Evolutionary conservation across 1,284 basidiomycete species (phyloP).

Genomic region (Kwoniella shivajii): DNA sequence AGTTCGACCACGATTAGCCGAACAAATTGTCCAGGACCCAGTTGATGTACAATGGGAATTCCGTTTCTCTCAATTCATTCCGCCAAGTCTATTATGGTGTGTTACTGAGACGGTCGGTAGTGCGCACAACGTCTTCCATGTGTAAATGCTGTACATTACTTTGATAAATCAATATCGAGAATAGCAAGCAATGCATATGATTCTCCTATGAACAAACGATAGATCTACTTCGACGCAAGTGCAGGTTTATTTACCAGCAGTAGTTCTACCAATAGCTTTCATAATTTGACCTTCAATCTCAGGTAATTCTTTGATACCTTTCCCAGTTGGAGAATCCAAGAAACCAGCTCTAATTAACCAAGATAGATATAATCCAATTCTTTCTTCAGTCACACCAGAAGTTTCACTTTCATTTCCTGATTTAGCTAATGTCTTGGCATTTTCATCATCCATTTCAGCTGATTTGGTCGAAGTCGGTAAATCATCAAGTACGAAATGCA

Average conservation of each 20-base stretch:
- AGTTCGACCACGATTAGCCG: no score
- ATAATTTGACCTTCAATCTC: slow-evolving; percentile 48
- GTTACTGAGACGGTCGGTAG: no score
- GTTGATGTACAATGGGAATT: no score
- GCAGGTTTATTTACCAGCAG: slow-evolving; percentile 35
- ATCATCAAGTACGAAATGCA: slow-evolving; percentile 97
- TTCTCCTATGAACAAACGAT: not conserved
- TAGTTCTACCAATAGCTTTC: slow-evolving; percentile 54
- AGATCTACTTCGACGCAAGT: not conserved
- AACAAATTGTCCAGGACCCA: no score
- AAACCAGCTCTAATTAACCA: slow-evolving; percentile 91
- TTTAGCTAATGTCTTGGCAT: slow-evolving; percentile 69
- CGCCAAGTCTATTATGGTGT: no score
- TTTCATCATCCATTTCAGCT: slow-evolving; percentile 85
- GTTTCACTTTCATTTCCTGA: slow-evolving; percentile 58
- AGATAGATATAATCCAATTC: slow-evolving; percentile 88
- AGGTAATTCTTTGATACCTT: slow-evolving; percentile 47
- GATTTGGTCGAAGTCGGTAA: slow-evolving; percentile 95
- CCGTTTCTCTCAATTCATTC: no score
- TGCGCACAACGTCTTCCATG: no score
- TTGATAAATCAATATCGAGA: no score
- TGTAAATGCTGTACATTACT: no score
- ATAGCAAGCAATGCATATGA: not conserved
- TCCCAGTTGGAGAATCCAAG: slow-evolving; percentile 64
- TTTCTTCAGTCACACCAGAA: slow-evolving; percentile 72